Evolutionary conservation across 2,329 filamentous ascomycete genomes (phyloP), one percentile per base, ranked within the genome.

Genomic region (Talaromyces atroroseus): DNA sequence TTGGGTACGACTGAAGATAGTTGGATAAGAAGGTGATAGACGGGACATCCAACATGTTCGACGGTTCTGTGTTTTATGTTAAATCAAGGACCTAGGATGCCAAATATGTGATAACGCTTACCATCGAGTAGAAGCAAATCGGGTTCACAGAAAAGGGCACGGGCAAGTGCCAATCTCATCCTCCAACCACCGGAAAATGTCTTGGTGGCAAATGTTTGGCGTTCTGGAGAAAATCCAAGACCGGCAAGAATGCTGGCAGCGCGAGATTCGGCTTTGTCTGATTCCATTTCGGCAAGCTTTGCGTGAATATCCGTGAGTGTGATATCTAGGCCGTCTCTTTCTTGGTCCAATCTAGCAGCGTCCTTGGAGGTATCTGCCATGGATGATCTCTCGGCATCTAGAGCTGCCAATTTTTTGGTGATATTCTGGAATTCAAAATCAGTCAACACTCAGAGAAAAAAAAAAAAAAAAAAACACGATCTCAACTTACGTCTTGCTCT

Each of bases 11-110:
- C 73, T 96, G 92, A 8, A 99, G 87, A 70, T 99, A 99, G 68
- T 92, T 92, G 49, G 92, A 89, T 71, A 99, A 82, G 83, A 97
- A 99, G 56, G 94, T 95, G 69, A 99, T 97, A 23, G 94, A 97
- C n/a, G 94, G 94, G 57, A 99, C 94, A 76, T 97, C 94, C 90
- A 99, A 91, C 92, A 97, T 97, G 85, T 97, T 97, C 56, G 92
- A 97, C 77, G 94, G 94, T 85, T 99, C 94, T 78, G 57, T 56
- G 49, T 52, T n/a, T 10, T 38, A 47, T 48, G 59, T 68, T 49
- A 70, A 65, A 26, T 11, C 21, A 10, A n/a, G 29, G 5, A 26
- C 23, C n/a, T 5, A 40, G 45, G 36, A 36, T n/a, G 12, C 32
- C 56, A 24, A 12, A 23, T 12, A 21, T 21, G 21, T 12, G n/a